Base-by-base conservation (phyloP, 2,329 filamentous ascomycete species). In the Zymoseptoria ardabiliae region DNA sequence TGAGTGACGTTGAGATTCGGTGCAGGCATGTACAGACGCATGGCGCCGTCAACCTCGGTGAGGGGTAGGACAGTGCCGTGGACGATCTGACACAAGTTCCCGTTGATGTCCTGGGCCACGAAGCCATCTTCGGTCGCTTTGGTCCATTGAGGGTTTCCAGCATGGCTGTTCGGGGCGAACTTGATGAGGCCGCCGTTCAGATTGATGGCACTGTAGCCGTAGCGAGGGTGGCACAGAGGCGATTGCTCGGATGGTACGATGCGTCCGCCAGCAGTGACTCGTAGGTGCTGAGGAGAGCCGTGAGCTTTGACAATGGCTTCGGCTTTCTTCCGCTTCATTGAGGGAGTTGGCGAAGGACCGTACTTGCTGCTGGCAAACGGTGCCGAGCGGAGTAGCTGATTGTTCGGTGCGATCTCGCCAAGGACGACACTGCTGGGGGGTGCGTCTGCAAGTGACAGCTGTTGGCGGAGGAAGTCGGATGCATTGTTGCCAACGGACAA, bases 201-300 rank as follows among this genome's bases (percentile, higher is more conserved):
- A 60, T 73, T 68, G 57, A 73, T 70, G 50, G 72, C 71, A 56
- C 71, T 73, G 63, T 73, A 74, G 54, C 72, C 71, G 54, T 71
- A 75, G 54, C 72, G 72, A 28, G 72, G 73, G 56, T 72, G 71
- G 53, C 72, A 74, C 13, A 75, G 66, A 41, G 73, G 72, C 23
- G 73, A 75, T 59, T 73, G 71, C 56, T 75, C 78, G 55, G 74
- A 78, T 13, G 78, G 78, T n/a, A 81, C 78, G 61, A 81, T 76
- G 19, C 78, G 75, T n/a, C 79, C 79, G 48, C 79, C 79, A 61
- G 79, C 79, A 54, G 79, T 81, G 50, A 81, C 79, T 58, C 79
- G 76, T 58, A 81, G 70, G 59, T 78, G 77, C 21, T 76, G 77
- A 41, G 79, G 79, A 45, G 78, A 81, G 57, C 78, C 78, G 71